Conservation (phyloP, 2,329 filamentous ascomycete genomes). For the Alternaria brassicae region DNA sequence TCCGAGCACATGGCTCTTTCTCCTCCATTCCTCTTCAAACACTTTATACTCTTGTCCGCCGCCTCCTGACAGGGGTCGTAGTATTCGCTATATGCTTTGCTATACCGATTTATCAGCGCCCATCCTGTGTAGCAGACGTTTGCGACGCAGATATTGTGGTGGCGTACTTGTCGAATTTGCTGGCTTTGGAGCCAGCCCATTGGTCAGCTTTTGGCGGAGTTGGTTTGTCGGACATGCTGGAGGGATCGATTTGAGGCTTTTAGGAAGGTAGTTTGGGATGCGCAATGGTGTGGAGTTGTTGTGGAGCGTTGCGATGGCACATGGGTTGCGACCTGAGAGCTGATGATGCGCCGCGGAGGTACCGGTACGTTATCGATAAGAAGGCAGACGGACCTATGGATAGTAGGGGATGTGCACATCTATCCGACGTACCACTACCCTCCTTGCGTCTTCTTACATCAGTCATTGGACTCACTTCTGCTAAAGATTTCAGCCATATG, state of each 20-base stretch:
- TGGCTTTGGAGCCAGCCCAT: conserved; percentile 41
- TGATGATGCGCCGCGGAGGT: conserved; percentile 7
- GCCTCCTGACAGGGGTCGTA: conserved; percentile 96
- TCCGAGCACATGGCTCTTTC: conserved; percentile 90
- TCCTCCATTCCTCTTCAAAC: conserved; percentile 85
- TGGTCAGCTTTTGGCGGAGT: conserved; percentile 27
- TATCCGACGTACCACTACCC: background rate
- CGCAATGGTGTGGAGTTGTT: background rate
- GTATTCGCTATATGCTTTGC: conserved; percentile 88
- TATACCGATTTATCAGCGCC: conserved; percentile 51
- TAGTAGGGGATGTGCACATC: background rate
- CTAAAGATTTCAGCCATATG: background rate
- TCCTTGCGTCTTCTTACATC: background rate
- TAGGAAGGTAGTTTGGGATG: background rate
- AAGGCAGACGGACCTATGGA: background rate
- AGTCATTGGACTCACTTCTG: background rate
- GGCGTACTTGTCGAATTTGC: conserved; percentile 51
- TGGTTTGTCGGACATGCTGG: conserved; percentile 18
- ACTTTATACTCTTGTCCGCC: conserved; percentile 82
- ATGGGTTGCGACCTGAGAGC: background rate
- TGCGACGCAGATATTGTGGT: background rate
- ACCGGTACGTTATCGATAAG: conserved; percentile 25
- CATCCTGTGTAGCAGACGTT: background rate
- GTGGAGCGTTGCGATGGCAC: background rate
- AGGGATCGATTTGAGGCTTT: background rate